A percentile compares a stretch with the other conserved stretches of the same genome.
phyloP scores from a whole-genome alignment of 1,139 yeast genomes.

The Pichia kudriavzevii region DNA sequence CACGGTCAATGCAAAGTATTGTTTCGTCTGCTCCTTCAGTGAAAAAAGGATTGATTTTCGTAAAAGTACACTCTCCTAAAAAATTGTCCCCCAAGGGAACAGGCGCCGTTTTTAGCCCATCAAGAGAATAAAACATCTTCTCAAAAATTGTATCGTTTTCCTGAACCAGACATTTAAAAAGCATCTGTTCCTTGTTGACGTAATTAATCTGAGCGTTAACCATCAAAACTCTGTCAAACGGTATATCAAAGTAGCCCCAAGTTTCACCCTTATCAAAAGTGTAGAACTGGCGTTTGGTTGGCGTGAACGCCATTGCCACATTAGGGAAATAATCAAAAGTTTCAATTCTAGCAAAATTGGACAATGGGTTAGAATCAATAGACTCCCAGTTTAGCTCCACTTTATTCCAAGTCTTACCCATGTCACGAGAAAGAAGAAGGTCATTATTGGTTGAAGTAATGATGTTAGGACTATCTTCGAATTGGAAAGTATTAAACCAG shows the following conservation, averaged over 20 bases:
- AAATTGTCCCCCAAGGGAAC: conserved; percentile 31
- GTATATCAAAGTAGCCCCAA: conserved; percentile 42
- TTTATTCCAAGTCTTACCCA: conserved; percentile 49
- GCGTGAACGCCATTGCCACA: conserved; percentile 48
- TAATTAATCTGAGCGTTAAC: conserved; percentile 21
- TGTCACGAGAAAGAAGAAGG: conserved; percentile 43
- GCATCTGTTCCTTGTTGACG: conserved; percentile 20
- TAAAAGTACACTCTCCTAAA: conserved; percentile 41
- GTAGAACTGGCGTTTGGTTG: conserved; percentile 35
- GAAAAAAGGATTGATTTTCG: conserved; percentile 38
- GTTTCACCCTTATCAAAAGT: conserved; percentile 52
- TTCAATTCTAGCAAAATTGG: too few relatives aligned
- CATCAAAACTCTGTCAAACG: background rate
- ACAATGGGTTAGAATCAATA: too few relatives aligned
- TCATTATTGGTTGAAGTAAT: conserved; percentile 32
- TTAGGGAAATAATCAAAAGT: conserved; percentile 37
- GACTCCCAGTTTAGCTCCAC: conserved; percentile 28
- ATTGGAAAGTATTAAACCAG: conserved; percentile 32
- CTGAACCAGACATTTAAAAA: conserved; percentile 18
- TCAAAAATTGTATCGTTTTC: conserved; percentile 4
- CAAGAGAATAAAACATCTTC: conserved; percentile 38
- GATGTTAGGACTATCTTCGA: conserved; percentile 50
- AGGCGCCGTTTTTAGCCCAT: conserved; percentile 43
- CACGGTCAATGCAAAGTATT: conserved; percentile 43
- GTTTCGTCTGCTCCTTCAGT: conserved; percentile 35